Conservation (phyloP, 371 early-diverging fungal genomes). For the Catenaria anguillulae region DNA sequence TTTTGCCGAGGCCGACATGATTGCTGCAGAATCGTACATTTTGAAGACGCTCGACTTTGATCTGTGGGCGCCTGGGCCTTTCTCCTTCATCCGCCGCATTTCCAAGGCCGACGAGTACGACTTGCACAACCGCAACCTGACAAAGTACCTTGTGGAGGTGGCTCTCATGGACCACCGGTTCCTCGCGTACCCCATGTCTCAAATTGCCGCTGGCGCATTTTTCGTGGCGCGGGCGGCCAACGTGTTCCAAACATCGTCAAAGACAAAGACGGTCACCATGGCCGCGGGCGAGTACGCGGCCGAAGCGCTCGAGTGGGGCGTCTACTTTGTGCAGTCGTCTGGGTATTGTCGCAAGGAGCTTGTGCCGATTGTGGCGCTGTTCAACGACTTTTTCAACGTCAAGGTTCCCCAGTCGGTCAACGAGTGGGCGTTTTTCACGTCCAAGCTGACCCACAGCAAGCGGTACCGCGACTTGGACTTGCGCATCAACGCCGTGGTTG, state of each 20-base stretch:
- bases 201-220: constrained; percentile 67
- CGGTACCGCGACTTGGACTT: too few relatives aligned
- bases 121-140: constrained; percentile 71
- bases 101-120: constrained; percentile 81
- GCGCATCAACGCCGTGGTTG: too few relatives aligned
- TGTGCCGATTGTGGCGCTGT: constrained; percentile 35
- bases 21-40: constrained; percentile 76
- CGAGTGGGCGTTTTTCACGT: too few relatives aligned
- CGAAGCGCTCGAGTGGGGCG: constrained; percentile 19
- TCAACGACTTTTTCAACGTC: constrained; percentile 45
- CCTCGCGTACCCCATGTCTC: constrained; percentile 53
- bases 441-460: too few relatives aligned
- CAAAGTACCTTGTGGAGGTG: constrained; percentile 94
- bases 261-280: too few relatives aligned
- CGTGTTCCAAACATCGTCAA: too few relatives aligned
- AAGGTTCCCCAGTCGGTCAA: too few relatives aligned
- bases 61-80: constrained; percentile 69
- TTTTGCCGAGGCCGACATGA: constrained; percentile 62
- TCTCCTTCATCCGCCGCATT: constrained; percentile 77
- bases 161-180: constrained; percentile 74
- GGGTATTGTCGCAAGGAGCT: constrained; percentile 59
- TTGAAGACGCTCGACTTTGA: constrained; percentile 67
- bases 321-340: constrained; percentile 49
- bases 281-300: too few relatives aligned
- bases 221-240: constrained; percentile 54